Evolutionary conservation across 441 rosid species (phyloP), one percentile per base, ranked within the genome.

Genomic region (Biscutella auriculata): DNA sequence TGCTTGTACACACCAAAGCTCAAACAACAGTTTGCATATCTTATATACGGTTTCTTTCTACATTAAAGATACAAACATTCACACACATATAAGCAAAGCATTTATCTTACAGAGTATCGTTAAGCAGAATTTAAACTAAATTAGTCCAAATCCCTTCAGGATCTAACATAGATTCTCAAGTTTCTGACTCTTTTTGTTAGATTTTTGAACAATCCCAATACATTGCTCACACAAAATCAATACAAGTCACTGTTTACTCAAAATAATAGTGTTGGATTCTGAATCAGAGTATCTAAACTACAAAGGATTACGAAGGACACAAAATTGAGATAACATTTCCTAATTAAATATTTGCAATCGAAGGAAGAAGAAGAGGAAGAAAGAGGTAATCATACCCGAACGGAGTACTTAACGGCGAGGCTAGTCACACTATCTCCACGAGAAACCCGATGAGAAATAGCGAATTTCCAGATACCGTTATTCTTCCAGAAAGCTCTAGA

Each of bases 351-450:
- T n/a, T 51, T 4, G 8, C 33, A 69, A 57, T 30, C 23, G 41
- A 47, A 16, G 27, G n/a, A n/a, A n/a, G n/a, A n/a, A n/a, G n/a
- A n/a, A n/a, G n/a, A n/a, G n/a, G n/a, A 25, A 4, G 30, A 10
- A 35, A 49, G 26, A 26, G 23, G 3, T 5, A 2, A 21, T 16
- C 16, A 34, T 45, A 88, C 98, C 86, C 88, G 98, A 53, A 81
- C 87, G 1, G 98, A 85, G 66, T 88, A 88, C 76, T 85, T 88
- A 4, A 85, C 88, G 23, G 96, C 93, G 33, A 88, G 96, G 60
- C 91, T 72, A 5, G 88, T 78, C 8, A 91, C 82, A 40, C 73
- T 74, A 28, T 87, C 93, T 29, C 87, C 87, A 50, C 82, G 79
- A 21, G 30, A 61, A 58, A 91, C 73, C 76, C 78, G 73, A 49